Conservation (phyloP, 2,329 filamentous ascomycete genomes). For the Drechslerella coelobrocha region DNA sequence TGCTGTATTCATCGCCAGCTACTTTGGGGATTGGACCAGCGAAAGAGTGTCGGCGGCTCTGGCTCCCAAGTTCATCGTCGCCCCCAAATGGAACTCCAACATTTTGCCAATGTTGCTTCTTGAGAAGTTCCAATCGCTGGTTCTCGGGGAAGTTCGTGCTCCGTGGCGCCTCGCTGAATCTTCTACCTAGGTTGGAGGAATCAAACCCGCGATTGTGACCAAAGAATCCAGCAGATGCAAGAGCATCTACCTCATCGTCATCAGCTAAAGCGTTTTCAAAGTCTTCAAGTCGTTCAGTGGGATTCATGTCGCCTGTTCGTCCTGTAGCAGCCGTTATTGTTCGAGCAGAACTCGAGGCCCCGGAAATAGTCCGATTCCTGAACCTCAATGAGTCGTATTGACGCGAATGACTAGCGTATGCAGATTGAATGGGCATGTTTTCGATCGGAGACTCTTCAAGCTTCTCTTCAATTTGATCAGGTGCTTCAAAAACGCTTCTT, state of each 20-base stretch:
- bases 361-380: conserved; percentile 54
- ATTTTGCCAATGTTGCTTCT: conserved; percentile 74
- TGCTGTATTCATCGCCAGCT: conserved; percentile 62
- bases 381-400: conserved; percentile 56
- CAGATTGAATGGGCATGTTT: conserved; percentile 70
- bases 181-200: conserved; percentile 53
- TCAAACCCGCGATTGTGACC: conserved; percentile 49
- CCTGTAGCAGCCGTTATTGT: conserved; percentile 36
- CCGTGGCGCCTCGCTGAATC: conserved; percentile 58
- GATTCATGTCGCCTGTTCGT: conserved; percentile 34
- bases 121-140: conserved; percentile 70
- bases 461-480: conserved; percentile 68
- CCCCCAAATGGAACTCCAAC: conserved; percentile 67
- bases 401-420: conserved; percentile 58
- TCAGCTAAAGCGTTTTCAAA: conserved; percentile 54
- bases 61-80: conserved; percentile 66
- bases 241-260: conserved; percentile 54
- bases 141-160: conserved; percentile 63
- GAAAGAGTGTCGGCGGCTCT: conserved; percentile 81
- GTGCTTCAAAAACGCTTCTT: conserved; percentile 68
- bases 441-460: conserved; percentile 65
- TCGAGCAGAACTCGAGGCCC: conserved; percentile 52
- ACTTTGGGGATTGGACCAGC: conserved; percentile 60
- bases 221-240: conserved; percentile 48
- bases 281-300: conserved; percentile 51